Conservation (phyloP, 2,329 filamentous ascomycete genomes). For the Colletotrichum lini region DNA sequence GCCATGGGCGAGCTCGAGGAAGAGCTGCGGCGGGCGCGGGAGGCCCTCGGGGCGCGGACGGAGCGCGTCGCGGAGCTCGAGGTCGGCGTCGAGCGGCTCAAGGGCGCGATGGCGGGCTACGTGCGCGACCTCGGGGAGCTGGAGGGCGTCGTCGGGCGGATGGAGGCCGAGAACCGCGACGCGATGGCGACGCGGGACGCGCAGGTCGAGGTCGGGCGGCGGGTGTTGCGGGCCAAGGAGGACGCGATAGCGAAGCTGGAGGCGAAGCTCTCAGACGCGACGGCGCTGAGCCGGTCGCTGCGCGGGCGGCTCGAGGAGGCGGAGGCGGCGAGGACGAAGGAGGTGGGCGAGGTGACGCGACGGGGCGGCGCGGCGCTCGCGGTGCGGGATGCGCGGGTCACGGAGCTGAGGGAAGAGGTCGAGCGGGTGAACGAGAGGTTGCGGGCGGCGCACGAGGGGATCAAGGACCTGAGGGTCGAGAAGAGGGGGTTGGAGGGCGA, state of each 20-base stretch:
- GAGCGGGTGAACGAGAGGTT: slow-evolving; percentile 62
- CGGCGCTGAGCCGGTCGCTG: slow-evolving; percentile 57
- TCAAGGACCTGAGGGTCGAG: slow-evolving; percentile 62
- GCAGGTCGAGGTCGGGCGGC: slow-evolving; percentile 52
- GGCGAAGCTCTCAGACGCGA: slow-evolving; percentile 57
- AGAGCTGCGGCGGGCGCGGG: slow-evolving; percentile 56
- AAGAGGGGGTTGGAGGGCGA: slow-evolving; percentile 56
- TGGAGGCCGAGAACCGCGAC: slow-evolving; percentile 60
- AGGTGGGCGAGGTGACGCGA: slow-evolving; percentile 55
- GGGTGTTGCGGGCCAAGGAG: slow-evolving; percentile 55
- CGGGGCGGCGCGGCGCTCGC: slow-evolving; percentile 64
- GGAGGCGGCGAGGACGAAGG: slow-evolving; percentile 52
- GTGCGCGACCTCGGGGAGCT: slow-evolving; percentile 68
- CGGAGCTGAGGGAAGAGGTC: slow-evolving; percentile 64
- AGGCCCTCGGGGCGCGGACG: slow-evolving; percentile 55
- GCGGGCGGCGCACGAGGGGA: slow-evolving; percentile 61
- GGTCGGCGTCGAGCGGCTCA: slow-evolving; percentile 64
- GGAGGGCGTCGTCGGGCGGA: slow-evolving; percentile 63
- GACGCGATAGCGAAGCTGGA: slow-evolving; percentile 60
- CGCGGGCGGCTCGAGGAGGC: slow-evolving; percentile 56
- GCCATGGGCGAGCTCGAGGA: slow-evolving; percentile 64
- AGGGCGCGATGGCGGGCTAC: slow-evolving; percentile 67
- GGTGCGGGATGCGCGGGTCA: slow-evolving; percentile 64
- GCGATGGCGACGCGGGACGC: slow-evolving; percentile 51
- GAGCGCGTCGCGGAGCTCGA: slow-evolving; percentile 63